Base-by-base conservation (phyloP, 2,329 filamentous ascomycete species). In the Fusarium sambucinum region DNA sequence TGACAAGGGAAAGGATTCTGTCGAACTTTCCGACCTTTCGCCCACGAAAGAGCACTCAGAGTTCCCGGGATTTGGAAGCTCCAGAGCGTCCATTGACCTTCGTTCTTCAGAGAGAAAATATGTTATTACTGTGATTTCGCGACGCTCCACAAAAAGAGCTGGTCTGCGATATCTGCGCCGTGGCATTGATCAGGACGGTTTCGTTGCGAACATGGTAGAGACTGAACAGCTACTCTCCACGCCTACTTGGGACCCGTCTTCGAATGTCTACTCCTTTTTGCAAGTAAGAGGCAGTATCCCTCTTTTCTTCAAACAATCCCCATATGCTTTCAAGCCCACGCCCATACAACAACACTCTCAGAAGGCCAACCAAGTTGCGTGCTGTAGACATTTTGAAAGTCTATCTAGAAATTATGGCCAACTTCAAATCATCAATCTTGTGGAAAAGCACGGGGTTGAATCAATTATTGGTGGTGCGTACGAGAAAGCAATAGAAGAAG, bases 211-310 rank as follows among this genome's bases (percentile, higher is more conserved):
- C 75, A 90, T 86, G 29, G 95, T 98, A 21, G 96, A 99, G 80
- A 97, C 95, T 0, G 96, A 99, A 76, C 96, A 99, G 78, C 91
- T 99, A 12, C 84, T 99, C 4, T 96, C 93, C 0, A 86, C 87
- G 0, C 83, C 89, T 3, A 84, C 84, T 1, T 94, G 92, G 89
- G 84, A 89, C 19, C 76, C 84, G 0, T 80, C 84, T 1, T 82
- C 79, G 3, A 92, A 88, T 69, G 84, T 90, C 3, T 92, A 93
- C 77, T 97, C 94, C 0, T 96, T 97, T 72, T 82, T 96, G 5
- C 96, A 99, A 76, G 84, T 94, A 25, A 88, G 96, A 68, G 95
- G 94, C 9, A 97, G 94, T 23, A 97, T 98, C 67, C 96, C 96
- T 0, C 80, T 98, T 0, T 98, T 96, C 82, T 99, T 97, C 76